Evolutionary conservation across 257 asterid species (phyloP).

Genomic region (Plantago elongata): DNA sequence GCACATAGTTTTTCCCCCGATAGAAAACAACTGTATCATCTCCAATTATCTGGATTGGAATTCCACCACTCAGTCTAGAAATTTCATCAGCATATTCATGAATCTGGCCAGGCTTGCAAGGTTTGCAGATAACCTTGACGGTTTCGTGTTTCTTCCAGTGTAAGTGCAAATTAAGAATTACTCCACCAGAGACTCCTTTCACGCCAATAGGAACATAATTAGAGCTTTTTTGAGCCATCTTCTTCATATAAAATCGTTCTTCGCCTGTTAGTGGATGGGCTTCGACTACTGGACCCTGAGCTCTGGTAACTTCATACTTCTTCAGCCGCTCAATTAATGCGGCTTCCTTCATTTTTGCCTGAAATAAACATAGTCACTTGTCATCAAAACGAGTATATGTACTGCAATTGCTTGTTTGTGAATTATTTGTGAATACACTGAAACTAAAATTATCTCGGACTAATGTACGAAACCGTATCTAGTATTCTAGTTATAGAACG

Average conservation of each 20-base stretch:
- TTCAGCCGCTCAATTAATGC: slow-evolving; percentile 71
- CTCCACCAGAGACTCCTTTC: slow-evolving; percentile 94
- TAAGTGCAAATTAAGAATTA: slow-evolving; percentile 93
- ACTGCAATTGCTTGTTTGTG: not conserved
- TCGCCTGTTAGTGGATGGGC: slow-evolving; percentile 76
- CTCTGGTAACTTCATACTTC: slow-evolving; percentile 74
- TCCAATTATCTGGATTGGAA: slow-evolving; percentile 74
- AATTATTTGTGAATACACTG: no score
- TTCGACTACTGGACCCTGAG: slow-evolving; percentile 79
- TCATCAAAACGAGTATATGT: slow-evolving; percentile 5
- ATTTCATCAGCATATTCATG: slow-evolving; percentile 70
- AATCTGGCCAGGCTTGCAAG: slow-evolving; percentile 77
- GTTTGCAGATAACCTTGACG: slow-evolving; percentile 84
- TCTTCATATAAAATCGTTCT: slow-evolving; percentile 78
- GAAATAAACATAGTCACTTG: slow-evolving; percentile 14
- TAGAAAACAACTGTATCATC: slow-evolving; percentile 76
- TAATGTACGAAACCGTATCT: no score
- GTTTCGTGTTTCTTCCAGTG: slow-evolving; percentile 99
- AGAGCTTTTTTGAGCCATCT: slow-evolving; percentile 87
- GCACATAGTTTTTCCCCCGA: slow-evolving; percentile 79
- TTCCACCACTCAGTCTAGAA: slow-evolving; percentile 84
- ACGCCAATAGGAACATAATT: slow-evolving; percentile 93
- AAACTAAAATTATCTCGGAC: no score
- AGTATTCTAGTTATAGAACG: no score
- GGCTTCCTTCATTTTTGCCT: slow-evolving; percentile 83